Base-by-base conservation (phyloP, 2,329 filamentous ascomycete genomes). In the Helotiales sp. region DNA sequence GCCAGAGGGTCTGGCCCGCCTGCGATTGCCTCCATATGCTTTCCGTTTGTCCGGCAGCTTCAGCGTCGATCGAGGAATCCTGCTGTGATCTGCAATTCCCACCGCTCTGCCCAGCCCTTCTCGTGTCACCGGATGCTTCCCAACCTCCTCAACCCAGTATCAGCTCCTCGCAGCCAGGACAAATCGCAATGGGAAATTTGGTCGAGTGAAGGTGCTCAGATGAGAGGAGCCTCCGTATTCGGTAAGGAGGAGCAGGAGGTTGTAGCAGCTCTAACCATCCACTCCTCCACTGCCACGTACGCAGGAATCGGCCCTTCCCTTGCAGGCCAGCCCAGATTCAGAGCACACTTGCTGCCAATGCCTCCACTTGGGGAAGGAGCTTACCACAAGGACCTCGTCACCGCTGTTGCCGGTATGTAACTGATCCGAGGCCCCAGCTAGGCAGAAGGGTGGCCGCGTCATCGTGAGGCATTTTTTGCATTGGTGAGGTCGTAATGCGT, bases 381-480 rank as follows among this genome's bases (percentile, higher is more conserved):
- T 47, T 47, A 47, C 43, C 43, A 47, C 43, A 20, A 47, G 20
- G 10, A 20, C 43, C 17, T 47, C 17, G 20, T 47, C 49, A 28
- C 11, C 22, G 13, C 26, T 30, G 49, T 52, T 30, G 13, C 8
- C 22, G 5, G 13, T 28, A 52, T 22, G 49, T n/a, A n/a, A 47
- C 17, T 52, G 11, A 28, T 52, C 13, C 24, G 8, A n/a, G 22
- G 24, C 15, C n/a, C 8, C 26, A 52, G 49, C 49, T 52, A 52
- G 49, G 47, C 47, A 50, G 47, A 50, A 24, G 40, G 8, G 20
- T 26, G 24, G n/a, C 47, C 47, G 24, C 47, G 47, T 50, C n/a
- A 22, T 50, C 47, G 47, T 26, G 47, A 50, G 47, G 47, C 47
- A 50, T n/a, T n/a, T n/a, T n/a, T n/a, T n/a, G n/a, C n/a, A n/a